These are phyloP conservation scores for Pyricularia grisea DNA, from an alignment of 2,329 filamentous ascomycete genomes.

Conservation along the genomic window DNA sequence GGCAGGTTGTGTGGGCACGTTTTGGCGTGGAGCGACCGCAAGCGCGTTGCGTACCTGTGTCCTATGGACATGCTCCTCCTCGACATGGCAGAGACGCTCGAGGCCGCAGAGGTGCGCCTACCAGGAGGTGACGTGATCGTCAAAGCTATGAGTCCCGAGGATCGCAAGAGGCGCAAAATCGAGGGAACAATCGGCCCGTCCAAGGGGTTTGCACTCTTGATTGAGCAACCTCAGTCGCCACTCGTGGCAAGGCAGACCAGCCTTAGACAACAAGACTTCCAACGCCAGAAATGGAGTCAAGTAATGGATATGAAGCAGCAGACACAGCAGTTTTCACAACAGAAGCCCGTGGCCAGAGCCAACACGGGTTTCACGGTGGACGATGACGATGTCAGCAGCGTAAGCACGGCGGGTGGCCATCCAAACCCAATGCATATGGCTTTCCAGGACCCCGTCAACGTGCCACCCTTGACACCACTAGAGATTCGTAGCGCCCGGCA, in stretches of 20 bases:
- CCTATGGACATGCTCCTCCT: constrained; percentile 86
- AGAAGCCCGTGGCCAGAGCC: background rate
- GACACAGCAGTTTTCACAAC: background rate
- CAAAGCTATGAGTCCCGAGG: constrained; percentile 13
- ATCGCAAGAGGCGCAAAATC: background rate
- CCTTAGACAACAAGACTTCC: background rate
- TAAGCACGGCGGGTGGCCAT: background rate
- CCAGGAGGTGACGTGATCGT: constrained; percentile 47
- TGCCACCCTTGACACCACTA: background rate
- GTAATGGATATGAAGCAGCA: background rate
- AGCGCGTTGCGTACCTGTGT: constrained; percentile 80
- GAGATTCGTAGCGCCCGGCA: background rate
- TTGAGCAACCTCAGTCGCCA: background rate
- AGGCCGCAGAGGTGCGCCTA: constrained; percentile 59
- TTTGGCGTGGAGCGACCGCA: constrained; percentile 74
- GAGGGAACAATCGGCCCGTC: background rate
- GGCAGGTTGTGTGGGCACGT: constrained; percentile 84
- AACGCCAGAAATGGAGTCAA: background rate
- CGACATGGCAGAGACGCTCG: constrained; percentile 73
- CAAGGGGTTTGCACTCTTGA: background rate
- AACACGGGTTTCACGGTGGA: background rate
- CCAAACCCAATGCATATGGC: background rate
- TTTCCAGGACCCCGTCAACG: background rate
- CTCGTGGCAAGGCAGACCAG: background rate
- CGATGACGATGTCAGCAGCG: constrained; percentile 4